These are phyloP conservation scores for Ogataea ganodermae DNA, from an alignment of 805 yeast species.

Conservation along the genomic window DNA sequence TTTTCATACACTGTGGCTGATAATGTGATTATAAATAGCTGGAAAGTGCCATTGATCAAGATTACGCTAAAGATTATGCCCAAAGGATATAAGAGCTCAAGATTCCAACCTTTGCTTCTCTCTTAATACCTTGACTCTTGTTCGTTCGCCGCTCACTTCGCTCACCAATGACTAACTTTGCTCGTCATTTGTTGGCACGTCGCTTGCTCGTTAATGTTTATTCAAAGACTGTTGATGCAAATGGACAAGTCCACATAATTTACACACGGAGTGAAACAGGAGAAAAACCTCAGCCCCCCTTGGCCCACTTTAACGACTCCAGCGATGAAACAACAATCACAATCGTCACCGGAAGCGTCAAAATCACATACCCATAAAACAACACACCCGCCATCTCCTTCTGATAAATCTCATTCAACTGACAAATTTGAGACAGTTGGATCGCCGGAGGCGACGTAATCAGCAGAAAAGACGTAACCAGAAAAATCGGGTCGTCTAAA, in stretches of 20 bases:
- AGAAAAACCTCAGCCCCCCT: conserved; percentile 5
- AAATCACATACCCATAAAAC: conserved; percentile 78
- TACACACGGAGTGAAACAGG: not conserved
- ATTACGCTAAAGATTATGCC: too few relatives aligned
- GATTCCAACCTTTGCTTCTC: too few relatives aligned
- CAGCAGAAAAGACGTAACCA: conserved; percentile 72
- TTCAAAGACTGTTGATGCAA: conserved; percentile 9
- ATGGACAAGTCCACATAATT: conserved; percentile 5
- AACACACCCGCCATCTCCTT: conserved; percentile 81
- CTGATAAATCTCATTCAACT: conserved; percentile 71
- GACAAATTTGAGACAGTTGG: conserved; percentile 79
- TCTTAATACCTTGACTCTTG: too few relatives aligned
- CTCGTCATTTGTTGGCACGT: not conserved
- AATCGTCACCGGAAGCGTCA: conserved; percentile 77
- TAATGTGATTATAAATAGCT: too few relatives aligned
- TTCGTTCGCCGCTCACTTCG: too few relatives aligned
- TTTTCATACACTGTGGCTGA: too few relatives aligned
- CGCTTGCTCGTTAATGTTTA: too few relatives aligned
- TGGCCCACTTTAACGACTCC: conserved; percentile 47
- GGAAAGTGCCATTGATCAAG: too few relatives aligned
- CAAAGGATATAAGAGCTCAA: too few relatives aligned
- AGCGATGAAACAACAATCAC: conserved; percentile 68
- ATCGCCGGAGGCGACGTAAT: conserved; percentile 85
- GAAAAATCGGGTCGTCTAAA: conserved; percentile 77
- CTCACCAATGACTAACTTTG: too few relatives aligned